Conservation (phyloP, 2,329 filamentous ascomycete genomes). For the Fusarium xyrophilum region DNA sequence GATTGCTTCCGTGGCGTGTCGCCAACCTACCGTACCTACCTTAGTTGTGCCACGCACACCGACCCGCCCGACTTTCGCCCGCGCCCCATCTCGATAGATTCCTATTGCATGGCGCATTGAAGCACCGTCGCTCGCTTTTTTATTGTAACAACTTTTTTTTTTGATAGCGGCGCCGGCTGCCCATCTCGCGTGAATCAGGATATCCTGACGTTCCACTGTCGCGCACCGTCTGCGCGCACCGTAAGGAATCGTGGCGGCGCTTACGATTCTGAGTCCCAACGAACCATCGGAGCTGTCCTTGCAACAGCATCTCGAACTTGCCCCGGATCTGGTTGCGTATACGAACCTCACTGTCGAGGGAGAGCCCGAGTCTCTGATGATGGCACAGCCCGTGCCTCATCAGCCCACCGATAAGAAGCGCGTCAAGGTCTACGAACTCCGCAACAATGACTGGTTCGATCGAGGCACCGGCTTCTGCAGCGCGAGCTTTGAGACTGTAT, state of each 20-base stretch:
- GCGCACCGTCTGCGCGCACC: conserved; percentile 44
- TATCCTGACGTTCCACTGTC: conserved; percentile 30
- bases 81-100: conserved; percentile 22
- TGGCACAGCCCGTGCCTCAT: conserved; percentile 76
- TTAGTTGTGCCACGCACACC: conserved; percentile 28
- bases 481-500: conserved; percentile 75
- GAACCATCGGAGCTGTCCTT: conserved; percentile 63
- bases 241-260: conserved; percentile 61
- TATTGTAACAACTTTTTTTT: conserved; percentile 27
- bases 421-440: conserved; percentile 99
- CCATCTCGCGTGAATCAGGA: conserved; percentile 18
- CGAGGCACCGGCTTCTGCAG: conserved; percentile 95
- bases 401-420: conserved; percentile 72
- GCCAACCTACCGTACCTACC: conserved; percentile 13
- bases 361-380: conserved; percentile 69
- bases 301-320: conserved; percentile 65
- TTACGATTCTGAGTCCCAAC: conserved; percentile 61
- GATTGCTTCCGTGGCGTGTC: conserved; percentile 39
- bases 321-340: conserved; percentile 60
- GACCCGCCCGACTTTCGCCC: conserved; percentile 29
- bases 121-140: conserved; percentile 28
- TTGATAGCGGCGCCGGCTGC: conserved; percentile 25
- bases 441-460: conserved; percentile 99
- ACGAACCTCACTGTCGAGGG: conserved; percentile 57
- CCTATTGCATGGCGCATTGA: conserved; percentile 47